phyloP scores from a whole-genome alignment of 192 early-diverging fungal genomes.

The Spizellomyces sp. region DNA sequence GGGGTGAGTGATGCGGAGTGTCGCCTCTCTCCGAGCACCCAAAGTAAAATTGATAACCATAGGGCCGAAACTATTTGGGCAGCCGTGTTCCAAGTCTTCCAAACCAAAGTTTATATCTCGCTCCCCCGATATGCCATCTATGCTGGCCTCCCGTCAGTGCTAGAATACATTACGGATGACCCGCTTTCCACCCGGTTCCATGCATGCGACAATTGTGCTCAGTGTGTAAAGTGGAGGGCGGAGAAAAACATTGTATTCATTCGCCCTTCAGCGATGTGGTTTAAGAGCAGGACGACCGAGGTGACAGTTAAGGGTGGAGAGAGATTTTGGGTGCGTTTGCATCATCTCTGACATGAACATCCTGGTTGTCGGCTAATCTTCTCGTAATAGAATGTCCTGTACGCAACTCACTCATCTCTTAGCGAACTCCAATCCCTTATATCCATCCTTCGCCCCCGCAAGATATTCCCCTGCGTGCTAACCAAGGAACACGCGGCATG shows the following conservation, averaged over 20 bases:
- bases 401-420: constrained; percentile 19
- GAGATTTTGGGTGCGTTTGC: too few relatives aligned
- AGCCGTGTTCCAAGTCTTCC: constrained; percentile 37
- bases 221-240: not conserved
- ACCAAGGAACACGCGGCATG: not conserved
- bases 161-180: constrained; percentile 20
- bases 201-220: constrained; percentile 3
- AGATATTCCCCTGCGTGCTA: constrained; percentile 18
- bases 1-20: constrained; percentile 27
- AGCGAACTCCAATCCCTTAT: constrained; percentile 16
- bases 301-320: too few relatives aligned
- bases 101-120: constrained; percentile 37
- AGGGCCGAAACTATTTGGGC: constrained; percentile 47
- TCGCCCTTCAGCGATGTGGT: not conserved
- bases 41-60: not conserved
- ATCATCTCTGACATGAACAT: too few relatives aligned
- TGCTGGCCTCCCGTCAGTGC: not conserved
- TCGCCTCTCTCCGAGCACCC: too few relatives aligned
- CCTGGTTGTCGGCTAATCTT: too few relatives aligned
- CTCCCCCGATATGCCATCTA: not conserved
- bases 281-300: not conserved
- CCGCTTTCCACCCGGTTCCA: constrained; percentile 23
- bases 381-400: constrained; percentile 12
- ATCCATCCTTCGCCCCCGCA: constrained; percentile 5
- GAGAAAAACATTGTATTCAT: not conserved